A percentile compares a stretch with the other conserved stretches of the same genome.
phyloP scores from a whole-genome alignment of 2,329 filamentous ascomycete species.

The Mollisiaceae sp. region DNA sequence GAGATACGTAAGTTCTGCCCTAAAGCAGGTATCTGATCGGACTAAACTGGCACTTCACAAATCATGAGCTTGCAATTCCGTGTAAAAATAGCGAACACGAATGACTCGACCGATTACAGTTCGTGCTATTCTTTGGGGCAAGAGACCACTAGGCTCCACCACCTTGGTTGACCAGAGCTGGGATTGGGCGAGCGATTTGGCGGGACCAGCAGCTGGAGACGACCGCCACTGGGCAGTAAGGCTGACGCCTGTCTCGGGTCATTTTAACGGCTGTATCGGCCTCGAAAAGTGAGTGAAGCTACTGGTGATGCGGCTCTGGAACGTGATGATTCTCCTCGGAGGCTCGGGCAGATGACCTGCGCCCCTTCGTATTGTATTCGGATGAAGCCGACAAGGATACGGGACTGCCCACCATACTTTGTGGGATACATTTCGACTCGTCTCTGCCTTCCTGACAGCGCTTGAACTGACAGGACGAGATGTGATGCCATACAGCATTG shows the following conservation, averaged over 20 bases:
- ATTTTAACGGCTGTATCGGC: not conserved
- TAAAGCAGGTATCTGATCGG: slow-evolving; percentile 6
- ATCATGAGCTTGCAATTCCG: not conserved
- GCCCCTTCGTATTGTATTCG: not conserved
- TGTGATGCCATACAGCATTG: not conserved
- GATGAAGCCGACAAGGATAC: not conserved
- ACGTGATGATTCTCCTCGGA: slow-evolving; percentile 2
- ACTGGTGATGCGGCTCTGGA: not conserved
- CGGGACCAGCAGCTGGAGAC: too few species aligned
- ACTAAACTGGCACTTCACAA: not conserved
- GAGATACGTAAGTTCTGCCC: not conserved
- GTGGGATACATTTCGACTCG: too few species aligned
- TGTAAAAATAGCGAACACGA: not conserved
- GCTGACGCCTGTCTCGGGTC: not conserved
- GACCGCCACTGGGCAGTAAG: slow-evolving; percentile 4
- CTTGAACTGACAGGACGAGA: not conserved
- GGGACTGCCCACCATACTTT: not conserved
- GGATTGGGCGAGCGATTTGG: too few species aligned
- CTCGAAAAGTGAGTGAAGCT: not conserved
- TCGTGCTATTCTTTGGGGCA: too few species aligned
- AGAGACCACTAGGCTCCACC: not conserved
- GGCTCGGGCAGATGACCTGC: not conserved
- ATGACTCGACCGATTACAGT: not conserved
- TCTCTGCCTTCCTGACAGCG: not conserved
- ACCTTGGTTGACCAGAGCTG: not conserved